Base-by-base conservation (phyloP, 495 filamentous ascomycete genomes). In the Aspergillus baeticus region DNA sequence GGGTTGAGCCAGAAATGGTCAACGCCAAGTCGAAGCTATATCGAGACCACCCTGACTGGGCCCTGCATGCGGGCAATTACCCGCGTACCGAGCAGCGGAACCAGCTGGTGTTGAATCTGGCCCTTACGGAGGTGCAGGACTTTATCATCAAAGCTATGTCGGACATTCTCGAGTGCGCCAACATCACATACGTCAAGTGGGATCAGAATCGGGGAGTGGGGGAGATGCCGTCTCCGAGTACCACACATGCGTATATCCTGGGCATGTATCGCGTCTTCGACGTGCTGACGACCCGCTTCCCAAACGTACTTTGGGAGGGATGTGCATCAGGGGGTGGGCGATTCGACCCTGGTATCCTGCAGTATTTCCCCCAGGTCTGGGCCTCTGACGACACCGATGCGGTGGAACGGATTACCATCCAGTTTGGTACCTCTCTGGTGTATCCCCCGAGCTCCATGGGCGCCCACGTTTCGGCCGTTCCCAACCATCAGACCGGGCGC, bases 1-100 rank as follows among this genome's bases (percentile, higher is more conserved):
- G 80, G 80, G 64, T 84, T 4, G 81, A 84, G 58, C 81, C 79
- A 0, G 80, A 84, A 50, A 84, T 84, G 80, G 79, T 84, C 49
- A 83, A 79, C 38, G 78, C 79, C 0, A 72, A 79, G 31, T 83
- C 80, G 3, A 72, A 63, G 33, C 72, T 84, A 3, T 84, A 82
- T 60, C 55, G 68, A 6, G 60, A 73, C 35, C 81, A 84, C 56
- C 81, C 81, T 0, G 77, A 83, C 44, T 84, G 81, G 81, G 77
- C 65, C 2, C 62, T 84, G 35, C 78, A 82, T 45, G 76, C 77
- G 5, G 79, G 78, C 6, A 37, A 49, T 0, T 79, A 84, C 54
- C 75, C 79, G 1, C 78, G 79, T 35, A 83, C 78, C 6, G 60
- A 77, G 14, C 61, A 61, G n/a, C 72, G 80, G 10, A 75, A 78